These are phyloP conservation scores for Cyberlindnera sargentensis DNA, from an alignment of 805 yeast genomes.

Conservation along the genomic window DNA sequence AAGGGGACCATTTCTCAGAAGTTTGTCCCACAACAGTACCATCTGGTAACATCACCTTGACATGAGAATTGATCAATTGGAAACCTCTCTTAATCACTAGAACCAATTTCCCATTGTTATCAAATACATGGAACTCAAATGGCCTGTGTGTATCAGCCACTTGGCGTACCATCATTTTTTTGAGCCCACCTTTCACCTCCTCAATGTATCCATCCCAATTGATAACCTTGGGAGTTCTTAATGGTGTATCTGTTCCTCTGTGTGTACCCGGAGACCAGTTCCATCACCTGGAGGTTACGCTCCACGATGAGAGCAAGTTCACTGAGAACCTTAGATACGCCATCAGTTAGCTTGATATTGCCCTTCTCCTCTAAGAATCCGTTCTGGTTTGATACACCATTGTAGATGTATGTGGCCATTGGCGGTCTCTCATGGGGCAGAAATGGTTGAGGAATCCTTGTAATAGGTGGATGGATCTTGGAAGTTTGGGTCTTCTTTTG, in stretches of 20 bases:
- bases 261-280: conserved; percentile 78
- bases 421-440: too few species aligned
- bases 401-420: too few species aligned
- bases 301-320: conserved; percentile 84
- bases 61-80: conserved; percentile 79
- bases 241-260: conserved; percentile 76
- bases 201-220: conserved; percentile 61
- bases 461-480: conserved; percentile 30
- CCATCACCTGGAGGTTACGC: conserved; percentile 80
- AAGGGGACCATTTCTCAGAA: conserved; percentile 86
- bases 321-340: conserved; percentile 33
- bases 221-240: conserved; percentile 62
- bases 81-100: conserved; percentile 73
- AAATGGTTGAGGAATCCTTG: conserved; percentile 17
- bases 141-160: conserved; percentile 81
- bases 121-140: conserved; percentile 62
- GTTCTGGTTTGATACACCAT: too few species aligned
- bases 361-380: too few species aligned
- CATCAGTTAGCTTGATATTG: too few species aligned
- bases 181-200: conserved; percentile 54
- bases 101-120: conserved; percentile 49
- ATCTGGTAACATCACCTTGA: conserved; percentile 61
- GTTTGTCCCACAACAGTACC: conserved; percentile 64
- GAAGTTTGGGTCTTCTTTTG: not conserved
- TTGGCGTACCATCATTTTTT: conserved; percentile 67